Conservation (phyloP, 768 basidiomycete genomes). For the Suillus ampliporus region DNA sequence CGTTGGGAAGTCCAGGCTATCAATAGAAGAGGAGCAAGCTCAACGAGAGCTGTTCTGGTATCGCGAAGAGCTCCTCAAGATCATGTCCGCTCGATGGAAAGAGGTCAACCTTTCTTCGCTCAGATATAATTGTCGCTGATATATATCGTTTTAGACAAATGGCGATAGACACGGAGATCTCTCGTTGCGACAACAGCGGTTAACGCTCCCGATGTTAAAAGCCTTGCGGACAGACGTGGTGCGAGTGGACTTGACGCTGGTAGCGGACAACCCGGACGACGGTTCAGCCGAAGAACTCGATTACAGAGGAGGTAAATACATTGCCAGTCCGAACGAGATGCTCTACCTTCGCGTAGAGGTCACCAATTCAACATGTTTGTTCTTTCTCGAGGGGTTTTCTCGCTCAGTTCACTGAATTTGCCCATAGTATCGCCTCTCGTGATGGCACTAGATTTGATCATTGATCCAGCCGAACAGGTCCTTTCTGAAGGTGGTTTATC, state of each 20-base stretch:
- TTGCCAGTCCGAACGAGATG: conserved; percentile 64
- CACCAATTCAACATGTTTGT: conserved; percentile 72
- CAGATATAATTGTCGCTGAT: background rate
- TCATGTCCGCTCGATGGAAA: conserved; percentile 76
- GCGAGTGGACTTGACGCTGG: conserved; percentile 60
- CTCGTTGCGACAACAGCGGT: conserved; percentile 75
- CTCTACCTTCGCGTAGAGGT: conserved; percentile 62
- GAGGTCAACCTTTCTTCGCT: conserved; percentile 61
- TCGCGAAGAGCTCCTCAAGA: conserved; percentile 81
- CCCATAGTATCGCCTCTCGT: conserved; percentile 54
- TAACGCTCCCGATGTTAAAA: conserved; percentile 83
- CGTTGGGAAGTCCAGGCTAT: conserved; percentile 72
- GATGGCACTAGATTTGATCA: conserved; percentile 57
- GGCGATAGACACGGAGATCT: conserved; percentile 79
- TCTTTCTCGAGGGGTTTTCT: conserved; percentile 9
- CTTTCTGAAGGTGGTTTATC: conserved; percentile 70
- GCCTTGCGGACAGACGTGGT: conserved; percentile 72
- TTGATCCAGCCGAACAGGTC: conserved; percentile 67
- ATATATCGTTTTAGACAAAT: conserved; percentile 60
- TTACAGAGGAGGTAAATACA: conserved; percentile 45
- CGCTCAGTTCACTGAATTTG: conserved; percentile 6
- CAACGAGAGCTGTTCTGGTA: conserved; percentile 96
- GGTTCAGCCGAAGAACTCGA: conserved; percentile 19
- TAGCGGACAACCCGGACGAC: conserved; percentile 32
- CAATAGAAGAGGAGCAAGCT: conserved; percentile 58